Conservation (phyloP, 345 rosid genomes). For the Corymbia maculata region DNA sequence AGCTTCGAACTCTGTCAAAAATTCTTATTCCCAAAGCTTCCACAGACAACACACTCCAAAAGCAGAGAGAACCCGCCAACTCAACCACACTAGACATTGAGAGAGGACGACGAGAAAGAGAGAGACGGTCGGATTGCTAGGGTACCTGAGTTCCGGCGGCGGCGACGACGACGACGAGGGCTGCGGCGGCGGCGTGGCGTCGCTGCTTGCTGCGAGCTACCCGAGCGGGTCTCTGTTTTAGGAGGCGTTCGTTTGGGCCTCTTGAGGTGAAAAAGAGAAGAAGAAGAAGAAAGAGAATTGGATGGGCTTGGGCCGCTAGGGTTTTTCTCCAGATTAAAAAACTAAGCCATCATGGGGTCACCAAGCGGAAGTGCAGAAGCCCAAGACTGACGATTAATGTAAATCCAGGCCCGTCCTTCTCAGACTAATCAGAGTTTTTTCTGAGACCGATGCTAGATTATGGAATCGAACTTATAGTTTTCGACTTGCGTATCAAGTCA, state of each 20-base stretch:
- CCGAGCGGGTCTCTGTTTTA: neutral
- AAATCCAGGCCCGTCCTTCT: neutral
- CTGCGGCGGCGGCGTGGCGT: neutral
- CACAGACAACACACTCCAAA: neutral
- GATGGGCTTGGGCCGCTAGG: neutral
- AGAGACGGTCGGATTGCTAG: neutral
- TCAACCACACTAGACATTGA: neutral
- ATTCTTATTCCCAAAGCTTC: neutral
- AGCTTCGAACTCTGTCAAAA: neutral
- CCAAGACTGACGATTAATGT: accelerated
- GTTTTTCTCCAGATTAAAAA: neutral
- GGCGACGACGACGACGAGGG: neutral
- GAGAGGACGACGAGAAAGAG: neutral
- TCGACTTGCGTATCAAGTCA: neutral
- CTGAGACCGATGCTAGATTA: neutral
- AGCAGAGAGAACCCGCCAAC: neutral
- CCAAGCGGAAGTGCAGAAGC: neutral
- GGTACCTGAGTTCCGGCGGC: neutral
- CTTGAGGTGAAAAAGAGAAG: neutral
- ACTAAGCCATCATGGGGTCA: neutral
- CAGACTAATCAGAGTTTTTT: neutral
- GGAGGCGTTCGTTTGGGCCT: too few species aligned
- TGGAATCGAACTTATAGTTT: neutral
- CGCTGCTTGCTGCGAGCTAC: neutral
- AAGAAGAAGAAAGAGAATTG: neutral